These are phyloP conservation scores for Brassica napus DNA, from an alignment of 345 rosid genomes.

Conservation along the genomic window Da-Ae NC_063446.1:1571001-1571500, in stretches of 20 bases:
- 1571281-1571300: not conserved
- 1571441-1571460: constrained; percentile 10
- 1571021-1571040: not conserved
- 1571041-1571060: not conserved
- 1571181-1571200: not conserved
- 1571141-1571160: not conserved
- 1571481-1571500: constrained; percentile 15
- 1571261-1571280: not conserved
- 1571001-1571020: not conserved
- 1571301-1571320: not conserved
- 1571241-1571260: not conserved
- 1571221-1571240: not conserved
- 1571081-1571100: not conserved
- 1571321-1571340: not conserved
- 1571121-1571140: not conserved
- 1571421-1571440: constrained; percentile 1
- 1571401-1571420: not conserved
- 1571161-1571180: not conserved
- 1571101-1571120: not conserved
- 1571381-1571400: not conserved
- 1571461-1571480: constrained; percentile 12
- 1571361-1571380: not conserved
- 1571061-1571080: not conserved
- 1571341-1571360: not conserved
- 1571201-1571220: not conserved